These are phyloP conservation scores for Tardiomyces digboiensis DNA, from an alignment of 1,139 yeast species.

Conservation along the genomic window DNA sequence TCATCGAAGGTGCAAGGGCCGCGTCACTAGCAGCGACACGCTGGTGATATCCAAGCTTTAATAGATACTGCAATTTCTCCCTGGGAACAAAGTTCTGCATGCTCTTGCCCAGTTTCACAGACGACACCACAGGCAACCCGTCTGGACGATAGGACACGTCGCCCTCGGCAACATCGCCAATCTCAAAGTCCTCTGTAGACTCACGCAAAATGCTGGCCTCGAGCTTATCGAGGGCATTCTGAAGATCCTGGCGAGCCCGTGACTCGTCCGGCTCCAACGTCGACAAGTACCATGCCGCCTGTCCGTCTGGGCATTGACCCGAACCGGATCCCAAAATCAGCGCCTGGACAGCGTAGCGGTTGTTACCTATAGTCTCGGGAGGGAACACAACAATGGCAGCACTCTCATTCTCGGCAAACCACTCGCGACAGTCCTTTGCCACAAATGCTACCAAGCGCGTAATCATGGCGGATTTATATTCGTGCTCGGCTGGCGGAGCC, in stretches of 20 bases:
- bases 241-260: conserved; percentile 69
- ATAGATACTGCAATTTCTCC: conserved; percentile 64
- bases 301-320: conserved; percentile 84
- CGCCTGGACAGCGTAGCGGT: conserved; percentile 71
- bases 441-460: conserved; percentile 78
- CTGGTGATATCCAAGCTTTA: conserved; percentile 79
- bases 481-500: conserved; percentile 32
- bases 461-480: conserved; percentile 21
- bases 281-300: conserved; percentile 83
- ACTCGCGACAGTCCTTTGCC: conserved; percentile 77
- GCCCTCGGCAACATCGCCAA: conserved; percentile 43
- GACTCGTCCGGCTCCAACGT: conserved; percentile 43
- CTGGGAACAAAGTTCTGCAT: conserved; percentile 77
- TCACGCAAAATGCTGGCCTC: conserved; percentile 77
- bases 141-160: conserved; percentile 46
- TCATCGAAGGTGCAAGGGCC: conserved; percentile 53
- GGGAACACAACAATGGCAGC: conserved; percentile 91
- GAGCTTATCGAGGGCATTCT: conserved; percentile 69
- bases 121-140: conserved; percentile 64
- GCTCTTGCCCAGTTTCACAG: conserved; percentile 79
- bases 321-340: conserved; percentile 82
- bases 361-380: conserved; percentile 66
- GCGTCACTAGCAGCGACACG: conserved; percentile 35
- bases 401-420: conserved; percentile 81
- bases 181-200: conserved; percentile 43